Percentiles rank a stretch among this genome's conserved stretches.
These are phyloP conservation scores for Salix caprea DNA, from an alignment of 345 rosid genomes.

Conservation along the genomic window DNA sequence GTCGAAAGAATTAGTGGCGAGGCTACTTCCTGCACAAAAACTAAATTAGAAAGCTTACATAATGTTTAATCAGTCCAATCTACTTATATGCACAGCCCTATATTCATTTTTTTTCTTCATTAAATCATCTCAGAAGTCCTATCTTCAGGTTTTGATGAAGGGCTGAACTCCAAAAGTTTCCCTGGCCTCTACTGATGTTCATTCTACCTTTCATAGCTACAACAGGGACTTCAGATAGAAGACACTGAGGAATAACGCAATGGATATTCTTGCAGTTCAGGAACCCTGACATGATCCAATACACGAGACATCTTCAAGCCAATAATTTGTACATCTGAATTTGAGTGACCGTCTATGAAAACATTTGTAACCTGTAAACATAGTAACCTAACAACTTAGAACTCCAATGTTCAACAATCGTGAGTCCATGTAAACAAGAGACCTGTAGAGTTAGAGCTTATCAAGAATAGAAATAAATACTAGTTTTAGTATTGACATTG, in stretches of 20 bases:
- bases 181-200: not conserved
- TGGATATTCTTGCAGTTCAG: conserved; percentile 22
- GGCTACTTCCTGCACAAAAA: too few relatives aligned
- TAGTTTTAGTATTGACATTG: too few relatives aligned
- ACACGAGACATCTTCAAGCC: conserved; percentile 63
- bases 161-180: not conserved
- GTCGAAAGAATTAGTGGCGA: too few relatives aligned
- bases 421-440: not conserved
- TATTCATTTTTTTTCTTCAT: not conserved
- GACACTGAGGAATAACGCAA: conserved; percentile 19
- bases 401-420: not conserved
- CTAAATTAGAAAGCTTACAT: too few relatives aligned
- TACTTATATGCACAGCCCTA: not conserved
- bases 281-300: conserved; percentile 30
- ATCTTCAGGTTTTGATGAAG: too few relatives aligned
- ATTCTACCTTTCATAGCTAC: not conserved
- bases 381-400: not conserved
- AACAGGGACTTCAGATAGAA: not conserved
- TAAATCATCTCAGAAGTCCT: not conserved
- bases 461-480: too few relatives aligned
- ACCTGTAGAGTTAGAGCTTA: not conserved
- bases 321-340: conserved; percentile 48
- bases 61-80: not conserved
- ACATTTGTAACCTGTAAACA: conserved; percentile 59
- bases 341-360: conserved; percentile 70